Evolutionary conservation across 306 rosid species (phyloP), one percentile per base, ranked within the genome.

Genomic region (Fragaria ananassa): DNA sequence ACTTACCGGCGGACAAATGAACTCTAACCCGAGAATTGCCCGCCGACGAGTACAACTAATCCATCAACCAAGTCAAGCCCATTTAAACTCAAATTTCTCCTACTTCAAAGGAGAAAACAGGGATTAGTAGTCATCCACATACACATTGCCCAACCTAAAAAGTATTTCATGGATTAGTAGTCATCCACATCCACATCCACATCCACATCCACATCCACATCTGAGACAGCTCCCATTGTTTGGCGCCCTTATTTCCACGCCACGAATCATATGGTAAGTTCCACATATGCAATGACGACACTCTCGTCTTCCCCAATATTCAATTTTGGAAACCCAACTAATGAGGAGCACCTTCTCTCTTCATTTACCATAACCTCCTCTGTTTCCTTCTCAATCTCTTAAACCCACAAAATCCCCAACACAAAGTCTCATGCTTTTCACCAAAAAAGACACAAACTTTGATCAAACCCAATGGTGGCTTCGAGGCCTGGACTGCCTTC

Each of bases 161-260:
- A 42, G 46, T 42, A 10, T 10, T 8, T 42, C 3, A 42, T 42
- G 12, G 46, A 42, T 42, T 9, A 44, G 44, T 41, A 63, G 70
- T 51, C 14, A 61, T 41, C 74, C 57, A 70, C 41, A 37, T 34
- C 62, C 23, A 45, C 64, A 37, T 11, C 17, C n/a, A n/a, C n/a
- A n/a, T n/a, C n/a, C n/a, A n/a, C 14, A 61, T 41, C 74, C 57
- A 70, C 41, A 37, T 34, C 62, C 23, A 45, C 64, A 37, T 11
- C 17, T 68, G 27, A 70, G 5, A 11, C 50, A 15, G 41, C 6
- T 64, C 72, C 51, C 49, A 29, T 46, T 61, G 81, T 67, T 84
- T 81, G 93, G 88, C 88, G 86, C 85, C 82, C 85, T 81, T 66
- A n/a, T 50, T 13, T 72, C 77, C 72, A 85, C 91, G 93, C 86